A percentile compares a stretch with the other conserved stretches of the same genome.
Conservation (phyloP, 371 early-diverging fungal species). For the Batkoa obscura region DNA sequence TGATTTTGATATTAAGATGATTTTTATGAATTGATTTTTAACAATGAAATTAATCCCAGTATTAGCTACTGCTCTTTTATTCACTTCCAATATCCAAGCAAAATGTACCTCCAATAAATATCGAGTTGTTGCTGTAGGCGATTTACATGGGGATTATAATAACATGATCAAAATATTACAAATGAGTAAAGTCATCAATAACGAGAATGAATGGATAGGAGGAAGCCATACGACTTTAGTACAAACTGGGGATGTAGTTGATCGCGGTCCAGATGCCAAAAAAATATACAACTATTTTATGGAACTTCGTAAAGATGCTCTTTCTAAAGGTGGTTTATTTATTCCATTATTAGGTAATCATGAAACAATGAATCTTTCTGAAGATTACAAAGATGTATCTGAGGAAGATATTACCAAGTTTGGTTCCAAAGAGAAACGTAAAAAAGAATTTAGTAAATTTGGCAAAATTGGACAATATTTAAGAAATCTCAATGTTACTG, state of each 20-base stretch:
- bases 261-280: conserved; percentile 52
- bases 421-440: conserved; percentile 30
- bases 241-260: conserved; percentile 50
- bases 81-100: too few relatives aligned
- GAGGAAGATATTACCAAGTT: conserved; percentile 36
- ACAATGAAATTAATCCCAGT: too few relatives aligned
- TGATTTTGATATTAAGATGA: too few relatives aligned
- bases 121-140: conserved; percentile 56
- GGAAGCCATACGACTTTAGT: conserved; percentile 26
- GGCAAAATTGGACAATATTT: conserved; percentile 48
- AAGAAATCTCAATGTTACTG: conserved; percentile 25
- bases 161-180: conserved; percentile 29
- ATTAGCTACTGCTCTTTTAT: too few relatives aligned
- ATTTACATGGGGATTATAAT: conserved; percentile 50
- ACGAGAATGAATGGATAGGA: conserved; percentile 37
- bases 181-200: conserved; percentile 38
- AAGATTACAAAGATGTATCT: conserved; percentile 37
- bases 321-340: conserved; percentile 28
- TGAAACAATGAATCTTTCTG: conserved; percentile 54
- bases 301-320: conserved; percentile 34
- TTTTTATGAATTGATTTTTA: too few relatives aligned
- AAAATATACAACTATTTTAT: conserved; percentile 33
- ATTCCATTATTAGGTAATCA: conserved; percentile 39
- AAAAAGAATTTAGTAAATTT: conserved; percentile 25
- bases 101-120: neutral